These are phyloP conservation scores for Vigna nakashimae DNA, from an alignment of 306 rosid genomes.

Conservation along the genomic window DNA sequence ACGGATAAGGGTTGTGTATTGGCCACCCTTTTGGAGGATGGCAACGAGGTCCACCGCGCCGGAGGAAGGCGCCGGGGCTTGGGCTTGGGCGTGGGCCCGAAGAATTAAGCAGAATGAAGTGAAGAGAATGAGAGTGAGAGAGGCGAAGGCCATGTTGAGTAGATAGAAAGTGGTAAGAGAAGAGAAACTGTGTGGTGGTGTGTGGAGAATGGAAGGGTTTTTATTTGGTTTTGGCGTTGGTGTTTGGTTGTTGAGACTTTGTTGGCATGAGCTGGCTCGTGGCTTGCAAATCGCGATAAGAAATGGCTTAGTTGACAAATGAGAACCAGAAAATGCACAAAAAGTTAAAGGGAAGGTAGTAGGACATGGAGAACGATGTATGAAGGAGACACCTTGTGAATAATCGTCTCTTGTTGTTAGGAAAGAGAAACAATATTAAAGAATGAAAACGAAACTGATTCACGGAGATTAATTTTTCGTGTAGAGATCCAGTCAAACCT, in stretches of 20 bases:
- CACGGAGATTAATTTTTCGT: neutral
- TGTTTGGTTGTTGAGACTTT: slow-evolving; percentile 47
- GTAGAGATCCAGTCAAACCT: neutral
- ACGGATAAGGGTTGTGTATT: slow-evolving; percentile 60
- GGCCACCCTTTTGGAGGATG: slow-evolving; percentile 64
- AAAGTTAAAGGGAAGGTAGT: neutral
- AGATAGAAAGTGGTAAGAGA: no score
- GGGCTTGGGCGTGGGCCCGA: slow-evolving; percentile 31
- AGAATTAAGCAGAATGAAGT: slow-evolving; percentile 30
- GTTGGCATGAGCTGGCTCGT: slow-evolving; percentile 81
- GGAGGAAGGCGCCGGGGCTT: slow-evolving; percentile 62
- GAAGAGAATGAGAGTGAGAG: slow-evolving; percentile 51
- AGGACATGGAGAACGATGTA: neutral
- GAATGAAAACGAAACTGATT: neutral
- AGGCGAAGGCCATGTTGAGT: slow-evolving; percentile 61
- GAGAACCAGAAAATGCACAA: slow-evolving; percentile 20
- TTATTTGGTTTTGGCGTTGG: slow-evolving; percentile 45
- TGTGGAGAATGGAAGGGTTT: slow-evolving; percentile 14
- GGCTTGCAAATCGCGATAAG: slow-evolving; percentile 19
- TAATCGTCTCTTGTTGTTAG: neutral
- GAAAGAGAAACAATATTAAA: neutral
- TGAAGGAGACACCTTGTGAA: neutral
- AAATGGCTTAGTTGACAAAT: slow-evolving; percentile 37
- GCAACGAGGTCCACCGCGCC: slow-evolving; percentile 69
- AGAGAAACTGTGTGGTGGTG: neutral